Conservation (phyloP, 1,284 basidiomycete genomes). For the Pterulicium gracile region DNA sequence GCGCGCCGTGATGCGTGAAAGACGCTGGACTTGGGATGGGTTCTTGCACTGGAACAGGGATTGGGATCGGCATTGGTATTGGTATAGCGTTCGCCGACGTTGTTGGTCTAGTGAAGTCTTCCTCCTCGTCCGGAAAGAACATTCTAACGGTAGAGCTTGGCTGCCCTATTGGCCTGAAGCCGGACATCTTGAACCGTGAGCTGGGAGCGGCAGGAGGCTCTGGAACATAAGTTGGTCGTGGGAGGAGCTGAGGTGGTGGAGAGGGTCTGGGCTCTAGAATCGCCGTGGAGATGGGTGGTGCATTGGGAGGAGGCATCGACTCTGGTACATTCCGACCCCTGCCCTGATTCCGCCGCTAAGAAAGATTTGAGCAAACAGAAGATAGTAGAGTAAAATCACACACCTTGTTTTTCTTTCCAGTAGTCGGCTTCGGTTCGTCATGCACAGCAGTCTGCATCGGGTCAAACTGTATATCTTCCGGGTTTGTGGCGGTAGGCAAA, state of each 20-base stretch:
- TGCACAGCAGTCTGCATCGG: neutral
- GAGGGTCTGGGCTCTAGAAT: constrained; percentile 5
- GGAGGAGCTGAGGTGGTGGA: constrained; percentile 2
- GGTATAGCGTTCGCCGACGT: constrained; percentile 12
- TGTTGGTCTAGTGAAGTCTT: constrained; percentile 50
- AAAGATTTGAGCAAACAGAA: constrained; percentile 25
- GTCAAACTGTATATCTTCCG: constrained; percentile 1
- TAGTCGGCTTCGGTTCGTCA: neutral
- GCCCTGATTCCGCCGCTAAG: constrained; percentile 19
- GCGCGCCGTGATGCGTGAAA: too few species aligned
- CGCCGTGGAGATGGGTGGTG: constrained; percentile 12
- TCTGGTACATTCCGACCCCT: constrained; percentile 22
- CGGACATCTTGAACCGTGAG: constrained; percentile 27
- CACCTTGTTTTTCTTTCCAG: constrained; percentile 1
- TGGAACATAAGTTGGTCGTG: neutral
- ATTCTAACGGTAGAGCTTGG: constrained; percentile 50
- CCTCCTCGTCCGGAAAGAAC: constrained; percentile 68
- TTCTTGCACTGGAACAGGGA: too few species aligned
- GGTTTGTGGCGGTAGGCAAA: neutral
- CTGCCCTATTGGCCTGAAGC: constrained; percentile 54
- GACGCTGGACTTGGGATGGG: constrained; percentile 3
- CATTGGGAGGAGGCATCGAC: constrained; percentile 17
- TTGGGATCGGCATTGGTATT: neutral
- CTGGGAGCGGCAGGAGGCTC: constrained; percentile 13
- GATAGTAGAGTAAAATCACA: neutral